Percentiles rank a stretch among this genome's conserved stretches.
Evolutionary conservation across 306 rosid species (phyloP).

Genomic region (Lupinus albus): DNA sequence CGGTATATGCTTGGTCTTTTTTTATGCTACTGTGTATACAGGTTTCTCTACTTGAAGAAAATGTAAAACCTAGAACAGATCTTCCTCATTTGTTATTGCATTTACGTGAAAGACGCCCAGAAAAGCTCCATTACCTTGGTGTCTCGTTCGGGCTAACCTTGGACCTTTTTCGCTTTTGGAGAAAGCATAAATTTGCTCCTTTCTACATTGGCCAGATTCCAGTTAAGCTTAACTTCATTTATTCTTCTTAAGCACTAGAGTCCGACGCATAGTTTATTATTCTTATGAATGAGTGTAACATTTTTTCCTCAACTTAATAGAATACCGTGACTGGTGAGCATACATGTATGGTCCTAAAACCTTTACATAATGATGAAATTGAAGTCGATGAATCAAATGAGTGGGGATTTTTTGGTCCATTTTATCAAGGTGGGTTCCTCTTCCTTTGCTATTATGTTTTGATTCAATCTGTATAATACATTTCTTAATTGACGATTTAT

Average conservation of each 20-base stretch:
- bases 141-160: slow-evolving; percentile 96
- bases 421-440: slow-evolving; percentile 66
- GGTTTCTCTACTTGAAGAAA: too few species aligned
- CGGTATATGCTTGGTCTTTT: slow-evolving; percentile 14
- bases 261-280: slow-evolving; percentile 8
- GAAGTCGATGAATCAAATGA: slow-evolving; percentile 66
- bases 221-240: slow-evolving; percentile 65
- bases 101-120: slow-evolving; percentile 17
- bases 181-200: slow-evolving; percentile 85
- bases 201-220: slow-evolving; percentile 91
- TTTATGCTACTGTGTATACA: too few species aligned
- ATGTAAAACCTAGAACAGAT: too few species aligned
- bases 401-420: slow-evolving; percentile 73
- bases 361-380: slow-evolving; percentile 86
- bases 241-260: slow-evolving; percentile 28
- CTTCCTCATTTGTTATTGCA: too few species aligned
- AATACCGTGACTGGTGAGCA: slow-evolving; percentile 91
- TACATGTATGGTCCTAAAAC: slow-evolving; percentile 84
- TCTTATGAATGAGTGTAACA: slow-evolving; percentile 28
- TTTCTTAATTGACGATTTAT: slow-evolving; percentile 38
- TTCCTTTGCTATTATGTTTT: slow-evolving; percentile 18
- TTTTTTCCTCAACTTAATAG: slow-evolving; percentile 46
- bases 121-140: slow-evolving; percentile 90
- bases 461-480: slow-evolving; percentile 3
- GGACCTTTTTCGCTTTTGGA: slow-evolving; percentile 93